Base-by-base conservation (phyloP, 2,329 filamentous ascomycete species). In the Aspergillus japonicus region DNA sequence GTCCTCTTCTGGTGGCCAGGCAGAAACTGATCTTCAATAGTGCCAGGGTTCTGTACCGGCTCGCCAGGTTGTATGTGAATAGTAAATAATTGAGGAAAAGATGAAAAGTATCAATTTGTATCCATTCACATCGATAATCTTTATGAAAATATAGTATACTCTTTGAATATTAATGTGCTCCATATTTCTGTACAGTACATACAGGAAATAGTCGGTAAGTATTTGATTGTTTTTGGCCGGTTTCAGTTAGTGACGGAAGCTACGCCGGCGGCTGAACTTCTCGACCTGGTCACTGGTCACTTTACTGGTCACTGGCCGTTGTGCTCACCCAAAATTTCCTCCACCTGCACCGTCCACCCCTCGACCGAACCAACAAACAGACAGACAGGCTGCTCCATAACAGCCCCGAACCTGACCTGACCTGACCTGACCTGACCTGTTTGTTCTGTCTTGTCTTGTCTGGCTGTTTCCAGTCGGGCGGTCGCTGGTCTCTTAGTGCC, bases 211-310 rank as follows among this genome's bases (percentile, higher is more conserved):
- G 44, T 21, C 51, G 23, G 47, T 48, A 29, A 29, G 26, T 29
- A 29, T 29, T 5, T 35, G 33, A 50, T 53, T 56, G 31, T 31
- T 23, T 33, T 49, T 23, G 47, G 50, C 48, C 19, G 47, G 52
- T 60, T 59, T 62, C 54, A 42, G 51, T 64, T 68, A 71, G 72
- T 75, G 72, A 75, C 73, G 64, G 66, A 72, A 66, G 70, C 73
- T 75, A 75, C 74, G 73, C 74, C 66, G 69, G 64, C 68, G 68
- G 68, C 69, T 67, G 71, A 69, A 73, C 65, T 70, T 71, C 70
- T 68, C 66, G 67, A 69, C 67, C 71, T 69, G 26, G 26, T 29
- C 26, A 29, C 26, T 29, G 26, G 26, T 8, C 26, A 26, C 26
- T 26, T 26, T 6, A 26, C 24, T 35, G 33, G 33, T 11, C 33